A percentile compares a stretch with the other conserved stretches of the same genome.
Evolutionary conservation across 2,329 filamentous ascomycete species (phyloP).

Genomic region (Xylariaceae sp.): DNA sequence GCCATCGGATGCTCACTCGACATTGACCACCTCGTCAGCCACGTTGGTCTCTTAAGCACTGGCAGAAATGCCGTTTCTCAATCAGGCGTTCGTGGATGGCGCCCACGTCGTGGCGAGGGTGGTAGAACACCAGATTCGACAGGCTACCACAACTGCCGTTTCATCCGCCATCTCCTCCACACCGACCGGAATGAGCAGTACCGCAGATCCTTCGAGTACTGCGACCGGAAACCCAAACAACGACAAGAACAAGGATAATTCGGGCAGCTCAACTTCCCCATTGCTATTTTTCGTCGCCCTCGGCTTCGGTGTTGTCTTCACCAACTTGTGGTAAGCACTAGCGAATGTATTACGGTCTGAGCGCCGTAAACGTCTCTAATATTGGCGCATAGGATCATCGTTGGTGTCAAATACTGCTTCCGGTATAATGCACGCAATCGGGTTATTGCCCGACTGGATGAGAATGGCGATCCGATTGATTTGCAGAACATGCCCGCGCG

Average conservation of each 20-base stretch:
- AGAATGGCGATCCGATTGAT: slow-evolving; percentile 84
- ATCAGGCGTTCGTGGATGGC: slow-evolving; percentile 35
- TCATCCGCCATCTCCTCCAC: background rate
- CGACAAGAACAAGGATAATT: slow-evolving; percentile 17
- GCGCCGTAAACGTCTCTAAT: slow-evolving; percentile 16
- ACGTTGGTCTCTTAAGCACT: background rate
- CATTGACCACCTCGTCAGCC: slow-evolving; percentile 1
- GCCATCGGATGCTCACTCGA: slow-evolving; percentile 1
- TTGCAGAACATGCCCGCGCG: slow-evolving; percentile 73
- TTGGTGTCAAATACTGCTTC: slow-evolving; percentile 99
- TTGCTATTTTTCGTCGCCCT: slow-evolving; percentile 90
- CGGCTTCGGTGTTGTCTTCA: slow-evolving; percentile 97
- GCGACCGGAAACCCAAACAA: slow-evolving; percentile 19
- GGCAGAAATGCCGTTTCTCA: slow-evolving; percentile 34
- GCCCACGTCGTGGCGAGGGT: slow-evolving; percentile 35
- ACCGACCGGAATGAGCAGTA: slow-evolving; percentile 3
- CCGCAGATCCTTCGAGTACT: slow-evolving; percentile 6
- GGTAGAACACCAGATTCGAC: slow-evolving; percentile 28
- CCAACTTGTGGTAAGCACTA: slow-evolving; percentile 84
- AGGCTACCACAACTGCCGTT: slow-evolving; percentile 11
- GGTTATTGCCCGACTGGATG: slow-evolving; percentile 61
- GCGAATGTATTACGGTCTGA: background rate
- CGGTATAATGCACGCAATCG: slow-evolving; percentile 94
- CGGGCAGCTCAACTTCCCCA: slow-evolving; percentile 60
- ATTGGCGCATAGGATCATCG: slow-evolving; percentile 73